Evolutionary conservation across 495 filamentous ascomycete genomes (phyloP).

Genomic region (Aspergillus egyptiacus): DNA sequence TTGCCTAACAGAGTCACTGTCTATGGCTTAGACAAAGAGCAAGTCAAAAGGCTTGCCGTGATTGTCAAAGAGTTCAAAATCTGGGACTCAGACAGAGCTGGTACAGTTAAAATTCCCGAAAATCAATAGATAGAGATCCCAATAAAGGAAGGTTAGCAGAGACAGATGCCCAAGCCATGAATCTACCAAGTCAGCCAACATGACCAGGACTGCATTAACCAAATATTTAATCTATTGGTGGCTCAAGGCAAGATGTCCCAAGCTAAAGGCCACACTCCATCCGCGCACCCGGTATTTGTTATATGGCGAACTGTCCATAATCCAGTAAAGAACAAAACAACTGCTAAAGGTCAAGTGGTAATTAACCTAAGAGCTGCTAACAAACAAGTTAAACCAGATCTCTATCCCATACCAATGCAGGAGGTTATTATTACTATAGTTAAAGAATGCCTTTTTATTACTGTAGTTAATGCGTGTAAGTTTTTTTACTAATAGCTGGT

Average conservation of each 20-base stretch:
- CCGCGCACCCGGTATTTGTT: neutral
- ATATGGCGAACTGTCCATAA: neutral
- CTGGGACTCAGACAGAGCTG: neutral
- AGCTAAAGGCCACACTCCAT: neutral
- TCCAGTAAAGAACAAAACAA: neutral
- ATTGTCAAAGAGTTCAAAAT: neutral
- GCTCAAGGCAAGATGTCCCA: neutral
- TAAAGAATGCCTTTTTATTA: neutral
- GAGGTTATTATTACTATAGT: neutral
- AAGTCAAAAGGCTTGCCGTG: too few species aligned
- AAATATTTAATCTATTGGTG: neutral
- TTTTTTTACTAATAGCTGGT: neutral
- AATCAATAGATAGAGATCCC: neutral
- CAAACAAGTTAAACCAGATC: neutral
- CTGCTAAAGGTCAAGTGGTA: neutral
- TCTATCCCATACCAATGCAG: neutral
- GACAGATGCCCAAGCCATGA: neutral
- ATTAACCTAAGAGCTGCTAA: neutral
- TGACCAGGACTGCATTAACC: neutral
- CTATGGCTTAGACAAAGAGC: neutral
- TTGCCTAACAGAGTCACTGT: neutral
- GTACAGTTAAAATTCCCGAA: neutral
- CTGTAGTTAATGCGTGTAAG: neutral
- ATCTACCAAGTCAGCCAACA: neutral
- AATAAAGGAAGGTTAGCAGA: neutral